Evolutionary conservation across 495 filamentous ascomycete genomes (phyloP), one percentile per base, ranked within the genome.

Genomic region (Collariella sp.): DNA sequence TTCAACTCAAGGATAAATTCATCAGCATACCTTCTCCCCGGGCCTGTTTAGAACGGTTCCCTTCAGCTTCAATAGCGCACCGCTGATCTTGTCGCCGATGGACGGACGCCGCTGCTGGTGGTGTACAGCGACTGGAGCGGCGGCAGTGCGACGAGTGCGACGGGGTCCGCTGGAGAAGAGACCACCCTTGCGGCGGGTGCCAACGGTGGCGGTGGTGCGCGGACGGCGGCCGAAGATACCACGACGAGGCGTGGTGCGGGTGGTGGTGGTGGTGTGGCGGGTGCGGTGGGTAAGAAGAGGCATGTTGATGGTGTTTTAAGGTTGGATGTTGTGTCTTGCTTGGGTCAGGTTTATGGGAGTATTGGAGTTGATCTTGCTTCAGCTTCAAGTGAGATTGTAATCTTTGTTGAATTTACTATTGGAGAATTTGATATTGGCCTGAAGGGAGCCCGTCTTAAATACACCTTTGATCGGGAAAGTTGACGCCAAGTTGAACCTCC

Each of bases 51-150:
- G 87, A 43, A 87, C 62, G 18, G 71, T 75, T 3, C 85, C 84
- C 65, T 79, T 81, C 46, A 89, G 59, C 69, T 73, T 83, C 70
- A 86, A 62, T 63, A 89, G 67, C 0, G 84, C 84, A 6, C 85
- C 85, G 3, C 75, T 79, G 59, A 89, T 71, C 66, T 87, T 88
- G 66, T 87, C 84, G 19, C 83, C 81, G 31, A 87, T 67, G 29
- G 71, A 75, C 0, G 76, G 66, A 33, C 77, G 76, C 55, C 84
- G 78, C 50, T 74, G 64, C 19, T 83, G 83, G 51, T 82, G 81
- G 51, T 81, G 80, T 5, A 63, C 67, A 20, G 52, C 36, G 5
- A 50, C 12, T 16, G 54, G 49, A 50, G 55, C 55, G 54, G 50
- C 57, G 54, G 52, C 51, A 23, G 52, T 59, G 57, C 49, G 41